Conservation (phyloP, 495 filamentous ascomycete genomes). For the Cenococcum geophilum region DNA sequence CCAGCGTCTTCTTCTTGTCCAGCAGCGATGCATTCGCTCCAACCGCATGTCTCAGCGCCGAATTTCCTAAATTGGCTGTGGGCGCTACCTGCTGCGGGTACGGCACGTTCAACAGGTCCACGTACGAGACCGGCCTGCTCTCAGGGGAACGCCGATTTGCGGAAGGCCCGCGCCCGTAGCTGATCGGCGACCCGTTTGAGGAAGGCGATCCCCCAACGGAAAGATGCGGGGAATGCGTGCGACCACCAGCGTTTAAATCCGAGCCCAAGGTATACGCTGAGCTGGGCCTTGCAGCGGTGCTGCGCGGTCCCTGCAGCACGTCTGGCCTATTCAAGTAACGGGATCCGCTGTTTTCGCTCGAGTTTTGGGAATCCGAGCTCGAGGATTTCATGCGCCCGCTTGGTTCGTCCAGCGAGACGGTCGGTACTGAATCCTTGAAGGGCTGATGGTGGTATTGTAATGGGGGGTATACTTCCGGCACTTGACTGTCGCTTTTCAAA, state of each 20-base stretch:
- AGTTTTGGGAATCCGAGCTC: conserved; percentile 22
- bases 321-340: conserved; percentile 18
- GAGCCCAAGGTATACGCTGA: conserved; percentile 68
- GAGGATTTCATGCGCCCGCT: conserved; percentile 22
- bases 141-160: conserved; percentile 59
- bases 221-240: conserved; percentile 51
- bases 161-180: conserved; percentile 30
- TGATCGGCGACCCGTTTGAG: conserved; percentile 34
- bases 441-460: conserved; percentile 49
- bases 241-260: conserved; percentile 55
- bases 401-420: conserved; percentile 1
- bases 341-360: conserved; percentile 21
- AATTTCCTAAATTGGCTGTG: conserved; percentile 68
- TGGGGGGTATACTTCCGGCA: conserved; percentile 35
- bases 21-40: conserved; percentile 85
- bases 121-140: conserved; percentile 69
- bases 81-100: conserved; percentile 82
- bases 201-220: conserved; percentile 45
- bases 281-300: conserved; percentile 56
- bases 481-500: not conserved
- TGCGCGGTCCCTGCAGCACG: conserved; percentile 37
- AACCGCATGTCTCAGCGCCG: conserved; percentile 65
- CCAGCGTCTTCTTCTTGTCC: conserved; percentile 82
- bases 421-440: conserved; percentile 28
- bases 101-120: conserved; percentile 76